Conservation (phyloP, 129 eudicot species). For the Arctium minus region DNA sequence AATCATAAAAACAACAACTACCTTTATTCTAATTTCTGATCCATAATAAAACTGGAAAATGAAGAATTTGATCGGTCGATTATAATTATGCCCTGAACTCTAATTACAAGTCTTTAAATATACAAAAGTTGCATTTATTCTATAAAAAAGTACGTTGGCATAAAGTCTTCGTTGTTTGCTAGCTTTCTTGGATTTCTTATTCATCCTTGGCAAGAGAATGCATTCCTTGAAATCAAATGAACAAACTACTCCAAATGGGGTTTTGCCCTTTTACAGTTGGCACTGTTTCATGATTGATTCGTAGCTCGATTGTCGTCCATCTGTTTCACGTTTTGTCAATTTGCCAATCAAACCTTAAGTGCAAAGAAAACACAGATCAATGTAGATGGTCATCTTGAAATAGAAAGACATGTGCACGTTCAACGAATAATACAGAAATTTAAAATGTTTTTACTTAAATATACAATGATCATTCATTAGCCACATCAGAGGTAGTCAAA, state of each 20-base stretch:
- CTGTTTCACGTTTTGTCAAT: constrained; percentile 5
- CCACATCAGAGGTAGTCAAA: background rate
- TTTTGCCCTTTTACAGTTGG: background rate
- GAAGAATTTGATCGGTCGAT: background rate
- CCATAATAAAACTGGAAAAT: background rate
- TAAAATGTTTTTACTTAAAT: background rate
- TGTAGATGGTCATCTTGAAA: background rate
- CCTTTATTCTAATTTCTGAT: background rate
- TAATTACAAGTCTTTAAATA: constrained; percentile 1
- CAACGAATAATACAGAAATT: background rate
- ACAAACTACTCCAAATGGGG: constrained; percentile 20
- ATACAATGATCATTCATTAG: background rate
- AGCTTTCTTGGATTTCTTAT: constrained; percentile 20
- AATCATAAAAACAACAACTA: background rate
- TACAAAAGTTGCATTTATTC: constrained; percentile 7
- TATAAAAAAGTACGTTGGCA: background rate
- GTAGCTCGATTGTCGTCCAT: constrained; percentile 5
- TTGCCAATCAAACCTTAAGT: background rate
- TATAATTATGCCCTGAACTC: background rate
- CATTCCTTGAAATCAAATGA: constrained; percentile 19
- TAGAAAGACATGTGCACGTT: constrained; percentile 17
- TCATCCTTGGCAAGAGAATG: constrained; percentile 22
- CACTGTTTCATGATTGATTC: background rate
- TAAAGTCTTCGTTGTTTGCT: constrained; percentile 8
- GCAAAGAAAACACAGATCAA: background rate